phyloP scores from a whole-genome alignment of 768 basidiomycete species.

The Galerina sulciceps region DNA sequence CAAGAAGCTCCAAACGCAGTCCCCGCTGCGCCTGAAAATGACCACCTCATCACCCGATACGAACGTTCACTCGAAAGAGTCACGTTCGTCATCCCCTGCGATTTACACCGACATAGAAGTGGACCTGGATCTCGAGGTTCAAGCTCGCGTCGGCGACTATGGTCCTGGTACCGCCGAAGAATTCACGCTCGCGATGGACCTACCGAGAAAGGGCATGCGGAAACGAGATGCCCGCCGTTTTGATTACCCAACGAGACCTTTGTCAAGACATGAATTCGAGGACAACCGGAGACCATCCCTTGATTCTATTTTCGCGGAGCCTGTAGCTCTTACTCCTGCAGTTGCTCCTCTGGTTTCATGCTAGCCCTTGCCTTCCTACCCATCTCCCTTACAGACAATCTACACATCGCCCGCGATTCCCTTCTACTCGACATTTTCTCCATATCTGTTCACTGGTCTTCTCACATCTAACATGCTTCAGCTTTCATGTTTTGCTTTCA shows the following conservation, averaged over 20 bases:
- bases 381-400: background rate
- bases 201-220: conserved; percentile 23
- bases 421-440: background rate
- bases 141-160: conserved; percentile 12
- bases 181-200: conserved; percentile 50
- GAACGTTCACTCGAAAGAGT: conserved; percentile 10
- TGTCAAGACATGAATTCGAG: conserved; percentile 10
- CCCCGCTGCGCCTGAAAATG: conserved; percentile 2
- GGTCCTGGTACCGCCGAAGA: conserved; percentile 28
- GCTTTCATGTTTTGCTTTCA: background rate
- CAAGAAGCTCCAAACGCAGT: conserved; percentile 7
- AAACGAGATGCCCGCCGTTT: background rate
- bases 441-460: background rate
- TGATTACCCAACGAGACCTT: conserved; percentile 9
- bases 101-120: conserved; percentile 16
- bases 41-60: conserved; percentile 3
- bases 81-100: conserved; percentile 9
- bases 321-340: background rate
- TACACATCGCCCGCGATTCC: too few relatives aligned
- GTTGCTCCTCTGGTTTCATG: background rate
- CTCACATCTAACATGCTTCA: background rate
- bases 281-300: conserved; percentile 8
- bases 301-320: conserved; percentile 2
- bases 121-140: conserved; percentile 9
- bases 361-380: background rate